These are phyloP conservation scores for Entomortierella parvispora DNA, from an alignment of 192 early-diverging fungal species.

Conservation along the genomic window DNA sequence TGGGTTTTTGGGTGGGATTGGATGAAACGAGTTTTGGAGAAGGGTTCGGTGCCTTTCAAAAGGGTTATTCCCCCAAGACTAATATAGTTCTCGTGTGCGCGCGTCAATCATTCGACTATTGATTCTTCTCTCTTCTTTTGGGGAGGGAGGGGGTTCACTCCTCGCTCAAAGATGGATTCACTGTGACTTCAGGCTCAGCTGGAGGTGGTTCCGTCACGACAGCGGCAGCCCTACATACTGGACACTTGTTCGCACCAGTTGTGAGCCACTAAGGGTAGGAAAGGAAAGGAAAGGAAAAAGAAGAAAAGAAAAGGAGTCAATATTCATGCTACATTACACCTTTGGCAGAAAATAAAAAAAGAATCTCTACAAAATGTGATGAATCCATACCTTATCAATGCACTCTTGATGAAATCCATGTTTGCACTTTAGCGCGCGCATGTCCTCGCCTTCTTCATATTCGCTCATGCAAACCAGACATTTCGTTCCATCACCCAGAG, in stretches of 20 bases:
- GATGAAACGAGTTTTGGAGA: neutral
- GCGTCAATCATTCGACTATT: too few relatives aligned
- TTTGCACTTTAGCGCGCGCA: constrained; percentile 62
- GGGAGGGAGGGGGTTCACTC: too few relatives aligned
- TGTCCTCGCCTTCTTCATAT: constrained; percentile 56
- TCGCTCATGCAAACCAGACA: constrained; percentile 66
- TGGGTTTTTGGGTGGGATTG: neutral
- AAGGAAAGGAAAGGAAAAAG: neutral
- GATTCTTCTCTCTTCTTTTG: too few relatives aligned
- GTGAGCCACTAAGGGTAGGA: constrained; percentile 57
- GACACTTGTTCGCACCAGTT: constrained; percentile 65
- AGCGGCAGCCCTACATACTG: constrained; percentile 62
- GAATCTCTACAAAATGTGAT: neutral
- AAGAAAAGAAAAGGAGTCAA: too few relatives aligned
- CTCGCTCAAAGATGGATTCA: neutral
- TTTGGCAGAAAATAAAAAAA: neutral
- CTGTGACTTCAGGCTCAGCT: constrained; percentile 14
- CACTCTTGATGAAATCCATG: constrained; percentile 67
- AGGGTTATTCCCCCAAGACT: too few relatives aligned
- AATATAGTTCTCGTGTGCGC: too few relatives aligned
- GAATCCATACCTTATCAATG: constrained; percentile 57
- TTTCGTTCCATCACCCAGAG: constrained; percentile 45
- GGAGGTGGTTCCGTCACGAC: constrained; percentile 34
- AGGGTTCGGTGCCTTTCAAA: neutral
- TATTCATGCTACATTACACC: too few relatives aligned